Base-by-base conservation (phyloP, 2,329 filamentous ascomycete species). In the Escovopsis sp. region DNA sequence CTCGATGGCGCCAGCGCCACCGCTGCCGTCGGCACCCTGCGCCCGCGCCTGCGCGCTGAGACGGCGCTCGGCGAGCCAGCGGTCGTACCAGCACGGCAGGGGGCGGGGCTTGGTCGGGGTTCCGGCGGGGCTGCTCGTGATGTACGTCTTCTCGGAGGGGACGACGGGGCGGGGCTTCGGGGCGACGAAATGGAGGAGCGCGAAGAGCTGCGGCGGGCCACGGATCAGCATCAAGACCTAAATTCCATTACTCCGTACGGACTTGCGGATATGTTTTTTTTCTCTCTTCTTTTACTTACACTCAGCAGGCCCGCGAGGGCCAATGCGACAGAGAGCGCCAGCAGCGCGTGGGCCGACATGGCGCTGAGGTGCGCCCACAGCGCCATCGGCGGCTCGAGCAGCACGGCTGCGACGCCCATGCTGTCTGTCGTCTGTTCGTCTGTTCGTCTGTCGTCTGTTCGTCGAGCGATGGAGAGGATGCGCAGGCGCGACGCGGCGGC, bases 71-170 rank as follows among this genome's bases (percentile, higher is more conserved):
- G 69, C 70, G 29, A 79, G 71, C 73, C 79, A 81, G 57, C 71
- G 69, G 59, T 95, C 86, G 57, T 84, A 78, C 89, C 89, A 96
- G 66, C 84, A 94, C 10, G 88, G 83, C 25, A 95, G 68, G 50
- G 62, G 57, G 66, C 76, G 49, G 6, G 59, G 53, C 0, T 47
- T 34, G 10, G 57, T 57, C 20, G 51, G 46, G 15, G 51, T 52
- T 11, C 67, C 66, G 51, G 80, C 70, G 34, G 79, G 70, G 32
- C 76, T 67, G 34, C 86, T 80, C 4, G 85, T 93, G 39, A 77
- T 72, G 67, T 89, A 98, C 32, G 72, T 78, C 66, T 91, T 94
- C 60, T 98, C 91, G 29, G 84, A 85, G 4, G 74, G 69, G 30
- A 79, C 68, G 2, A 84, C 74, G 20, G 70, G 65, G 43, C 91